phyloP scores from a whole-genome alignment of 192 early-diverging fungal species.

The Gryganskiella cystojenkinii region DNA sequence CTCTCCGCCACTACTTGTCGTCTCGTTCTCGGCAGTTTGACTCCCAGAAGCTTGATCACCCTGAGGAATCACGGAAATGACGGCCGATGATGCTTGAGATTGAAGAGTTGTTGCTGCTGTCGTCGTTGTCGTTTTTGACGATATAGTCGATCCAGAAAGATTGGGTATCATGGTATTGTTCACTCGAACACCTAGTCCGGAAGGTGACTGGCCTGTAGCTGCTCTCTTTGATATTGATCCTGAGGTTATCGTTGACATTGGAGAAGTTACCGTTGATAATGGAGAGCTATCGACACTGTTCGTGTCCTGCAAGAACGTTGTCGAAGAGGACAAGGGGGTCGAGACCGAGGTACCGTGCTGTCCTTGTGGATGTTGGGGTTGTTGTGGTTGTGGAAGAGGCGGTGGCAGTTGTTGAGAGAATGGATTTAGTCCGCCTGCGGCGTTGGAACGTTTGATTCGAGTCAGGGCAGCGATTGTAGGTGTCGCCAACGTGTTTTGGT shows the following conservation, averaged over 20 bases:
- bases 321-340: too few relatives aligned
- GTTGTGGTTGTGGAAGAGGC: neutral
- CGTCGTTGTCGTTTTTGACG: too few relatives aligned
- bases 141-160: too few relatives aligned
- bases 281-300: too few relatives aligned
- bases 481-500: neutral
- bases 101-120: too few relatives aligned
- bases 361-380: neutral
- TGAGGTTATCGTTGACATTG: too few relatives aligned
- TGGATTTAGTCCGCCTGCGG: neutral
- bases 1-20: neutral
- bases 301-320: too few relatives aligned
- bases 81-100: too few relatives aligned
- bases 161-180: neutral
- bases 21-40: neutral
- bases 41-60: too few relatives aligned
- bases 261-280: too few relatives aligned
- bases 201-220: neutral
- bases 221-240: too few relatives aligned
- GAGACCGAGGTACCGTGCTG: neutral
- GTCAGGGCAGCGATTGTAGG: neutral
- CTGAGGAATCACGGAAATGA: too few relatives aligned
- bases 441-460: neutral
- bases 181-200: conserved; percentile 8
- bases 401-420: neutral